Evolutionary conservation across 257 asterid genomes (phyloP).

Genomic region (Przewalskia tangutica): DNA sequence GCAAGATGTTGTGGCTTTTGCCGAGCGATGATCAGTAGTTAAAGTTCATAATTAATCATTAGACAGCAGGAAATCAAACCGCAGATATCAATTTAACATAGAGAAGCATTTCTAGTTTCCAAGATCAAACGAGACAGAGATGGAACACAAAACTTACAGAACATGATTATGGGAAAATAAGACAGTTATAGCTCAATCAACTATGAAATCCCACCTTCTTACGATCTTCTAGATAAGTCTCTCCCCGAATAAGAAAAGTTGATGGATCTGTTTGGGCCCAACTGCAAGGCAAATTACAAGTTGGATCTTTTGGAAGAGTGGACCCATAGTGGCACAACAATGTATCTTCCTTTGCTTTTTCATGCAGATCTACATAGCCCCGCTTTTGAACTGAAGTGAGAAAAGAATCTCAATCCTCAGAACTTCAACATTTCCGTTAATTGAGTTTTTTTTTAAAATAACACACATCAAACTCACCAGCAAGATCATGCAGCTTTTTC

Average conservation of each 20-base stretch:
- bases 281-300: constrained; percentile 71
- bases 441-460: not conserved
- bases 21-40: not conserved
- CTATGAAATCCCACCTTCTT: constrained; percentile 48
- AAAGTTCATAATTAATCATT: not conserved
- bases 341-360: constrained; percentile 67
- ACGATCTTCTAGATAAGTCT: constrained; percentile 80
- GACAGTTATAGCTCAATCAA: not conserved
- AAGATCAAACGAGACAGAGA: not conserved
- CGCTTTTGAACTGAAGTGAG: constrained; percentile 71
- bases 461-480: constrained; percentile 40
- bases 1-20: not conserved
- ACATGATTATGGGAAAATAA: not conserved
- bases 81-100: not conserved
- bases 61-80: not conserved
- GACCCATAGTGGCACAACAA: constrained; percentile 65
- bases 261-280: constrained; percentile 85
- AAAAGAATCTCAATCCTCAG: constrained; percentile 16
- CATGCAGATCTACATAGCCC: constrained; percentile 86
- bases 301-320: constrained; percentile 85
- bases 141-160: not conserved
- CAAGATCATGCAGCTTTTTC: constrained; percentile 84
- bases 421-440: constrained; percentile 6
- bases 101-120: not conserved
- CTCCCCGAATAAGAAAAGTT: constrained; percentile 81